A percentile compares a stretch with the other conserved stretches of the same genome.
Conservation (phyloP, 179 eudicot species). For the Drosera spatulata region DNA sequence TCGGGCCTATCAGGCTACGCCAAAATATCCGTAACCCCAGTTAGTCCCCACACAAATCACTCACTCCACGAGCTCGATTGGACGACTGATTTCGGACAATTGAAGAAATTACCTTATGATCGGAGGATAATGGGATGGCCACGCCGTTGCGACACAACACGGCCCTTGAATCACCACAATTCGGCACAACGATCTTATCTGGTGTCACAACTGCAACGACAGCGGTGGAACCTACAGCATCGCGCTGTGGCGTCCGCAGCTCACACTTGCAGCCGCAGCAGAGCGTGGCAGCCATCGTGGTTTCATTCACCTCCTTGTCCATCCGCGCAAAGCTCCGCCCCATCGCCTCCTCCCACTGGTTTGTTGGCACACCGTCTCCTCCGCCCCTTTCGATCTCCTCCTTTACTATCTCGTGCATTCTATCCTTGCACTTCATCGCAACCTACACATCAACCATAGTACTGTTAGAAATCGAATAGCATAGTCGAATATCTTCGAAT, state of each 20-base stretch:
- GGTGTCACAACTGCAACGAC: slow-evolving; percentile 64
- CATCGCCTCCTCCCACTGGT: slow-evolving; percentile 48
- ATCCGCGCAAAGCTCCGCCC: slow-evolving; percentile 53
- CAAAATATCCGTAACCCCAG: neutral
- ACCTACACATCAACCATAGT: slow-evolving; percentile 51
- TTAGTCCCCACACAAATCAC: neutral
- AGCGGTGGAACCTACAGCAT: slow-evolving; percentile 88
- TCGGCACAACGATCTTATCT: slow-evolving; percentile 53
- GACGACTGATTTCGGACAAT: neutral
- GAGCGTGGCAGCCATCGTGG: neutral
- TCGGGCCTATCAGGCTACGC: slow-evolving; percentile 90
- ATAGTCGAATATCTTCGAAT: neutral
- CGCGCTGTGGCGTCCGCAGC: slow-evolving; percentile 59
- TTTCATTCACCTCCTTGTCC: slow-evolving; percentile 48
- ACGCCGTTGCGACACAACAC: slow-evolving; percentile 56
- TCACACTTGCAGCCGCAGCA: slow-evolving; percentile 52
- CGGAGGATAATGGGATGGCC: slow-evolving; percentile 57
- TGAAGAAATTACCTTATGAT: slow-evolving; percentile 53
- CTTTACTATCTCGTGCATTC: slow-evolving; percentile 63
- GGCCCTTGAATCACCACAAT: slow-evolving; percentile 34
- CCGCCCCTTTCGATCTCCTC: slow-evolving; percentile 33
- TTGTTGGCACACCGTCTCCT: neutral
- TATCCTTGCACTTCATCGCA: slow-evolving; percentile 60
- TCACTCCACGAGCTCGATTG: neutral
- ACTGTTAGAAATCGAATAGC: no score